phyloP scores from a whole-genome alignment of 352 stramenopile genomes.

The Phytopythium cucurbitacearum region DNA sequence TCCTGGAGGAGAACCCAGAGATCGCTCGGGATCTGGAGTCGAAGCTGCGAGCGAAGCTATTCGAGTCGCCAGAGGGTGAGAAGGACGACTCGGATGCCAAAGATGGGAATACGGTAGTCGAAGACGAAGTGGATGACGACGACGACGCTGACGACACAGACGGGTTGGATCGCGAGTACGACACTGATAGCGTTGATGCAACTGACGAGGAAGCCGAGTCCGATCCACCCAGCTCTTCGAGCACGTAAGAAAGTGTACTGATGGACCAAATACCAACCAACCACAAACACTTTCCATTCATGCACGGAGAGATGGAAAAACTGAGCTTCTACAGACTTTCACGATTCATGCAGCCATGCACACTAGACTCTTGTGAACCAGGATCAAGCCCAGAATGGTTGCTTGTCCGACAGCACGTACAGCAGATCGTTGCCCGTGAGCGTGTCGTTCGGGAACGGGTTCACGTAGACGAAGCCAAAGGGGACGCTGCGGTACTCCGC shows the following conservation, averaged over 20 bases:
- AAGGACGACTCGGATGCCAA: slow-evolving; percentile 6
- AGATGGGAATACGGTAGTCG: slow-evolving; percentile 6
- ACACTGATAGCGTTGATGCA: slow-evolving; percentile 8
- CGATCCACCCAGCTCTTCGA: not conserved
- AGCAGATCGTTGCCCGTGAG: slow-evolving; percentile 79
- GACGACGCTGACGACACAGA: slow-evolving; percentile 1
- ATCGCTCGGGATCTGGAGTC: slow-evolving; percentile 67
- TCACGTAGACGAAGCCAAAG: slow-evolving; percentile 84
- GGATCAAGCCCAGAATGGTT: slow-evolving; percentile 52
- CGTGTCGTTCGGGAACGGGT: slow-evolving; percentile 68
- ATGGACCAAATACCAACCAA: too few relatives aligned
- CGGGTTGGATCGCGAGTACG: slow-evolving; percentile 3
- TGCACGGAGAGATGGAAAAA: too few relatives aligned
- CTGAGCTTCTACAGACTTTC: not conserved
- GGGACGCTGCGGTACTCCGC: slow-evolving; percentile 66
- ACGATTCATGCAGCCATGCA: too few relatives aligned
- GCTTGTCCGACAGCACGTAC: slow-evolving; percentile 80
- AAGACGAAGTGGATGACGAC: slow-evolving; percentile 6
- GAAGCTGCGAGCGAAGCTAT: slow-evolving; percentile 63
- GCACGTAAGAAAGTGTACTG: too few relatives aligned
- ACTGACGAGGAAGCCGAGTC: not conserved
- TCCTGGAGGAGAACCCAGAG: slow-evolving; percentile 69
- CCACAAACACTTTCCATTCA: too few relatives aligned
- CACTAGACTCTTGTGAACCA: too few relatives aligned
- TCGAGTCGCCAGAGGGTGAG: slow-evolving; percentile 20